Base-by-base conservation (phyloP, 257 asterid genomes). In the Jacaranda mimosifolia region DNA sequence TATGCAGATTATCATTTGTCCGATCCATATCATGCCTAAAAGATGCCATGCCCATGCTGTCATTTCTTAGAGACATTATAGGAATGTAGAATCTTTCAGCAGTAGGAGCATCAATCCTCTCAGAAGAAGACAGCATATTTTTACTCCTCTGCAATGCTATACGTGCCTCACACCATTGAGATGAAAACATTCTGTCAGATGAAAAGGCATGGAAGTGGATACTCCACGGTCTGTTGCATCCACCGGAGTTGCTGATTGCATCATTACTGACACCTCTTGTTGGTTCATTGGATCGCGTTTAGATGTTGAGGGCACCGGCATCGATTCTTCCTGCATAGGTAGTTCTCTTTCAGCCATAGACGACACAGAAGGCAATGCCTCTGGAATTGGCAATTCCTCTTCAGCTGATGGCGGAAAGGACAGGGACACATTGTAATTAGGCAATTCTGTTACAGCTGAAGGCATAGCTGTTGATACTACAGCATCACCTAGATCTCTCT, bases 121-220 rank as follows among this genome's bases (percentile, higher is more conserved):
- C 72, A 21, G 52, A 3, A 49, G n/a, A 10, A 42, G 82, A 70
- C 9, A 17, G 40, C 59, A 59, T 52, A 71, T 43, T 53, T 63
- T 70, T 77, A 42, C 68, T 40, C 42, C 74, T 35, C 17, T 51
- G 76, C 3, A 78, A 68, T 58, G 63, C 39, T 53, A 40, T 26
- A 10, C 76, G 38, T 19, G 78, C 35, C 3, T 68, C 68, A 40
- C 51, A 73, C 83, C 82, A 69, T 51, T 35, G 70, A 60, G 55
- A 67, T 9, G 63, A 55, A 76, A 45, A 74, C 11, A 59, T 42
- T 19, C 38, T 58, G 56, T 75, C 81, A n/a, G 86, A 69, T 63
- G 48, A 51, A 70, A 75, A 66, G 74, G 75, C 85, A 45, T 43
- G 36, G 83, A 72, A 42, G 39, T 46, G 72, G 63, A 19, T 43